A percentile compares a stretch with the other conserved stretches of the same genome.
Evolutionary conservation across 2,329 filamentous ascomycete species (phyloP).

Genomic region (Colletotrichum australisinense): DNA sequence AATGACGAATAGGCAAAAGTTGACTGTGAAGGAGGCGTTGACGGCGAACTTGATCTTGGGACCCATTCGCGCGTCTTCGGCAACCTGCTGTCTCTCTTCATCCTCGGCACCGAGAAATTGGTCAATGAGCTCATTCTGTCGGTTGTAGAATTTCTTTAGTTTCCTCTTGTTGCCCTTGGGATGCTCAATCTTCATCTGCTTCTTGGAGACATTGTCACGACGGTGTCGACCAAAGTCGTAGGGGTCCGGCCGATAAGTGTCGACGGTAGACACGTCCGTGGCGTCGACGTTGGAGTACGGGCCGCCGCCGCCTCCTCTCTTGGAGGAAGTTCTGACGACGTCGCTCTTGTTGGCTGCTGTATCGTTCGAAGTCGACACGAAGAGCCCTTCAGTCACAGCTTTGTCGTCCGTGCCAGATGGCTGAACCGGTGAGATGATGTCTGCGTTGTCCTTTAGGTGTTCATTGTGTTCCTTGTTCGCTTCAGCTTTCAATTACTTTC

Average conservation of each 20-base stretch:
- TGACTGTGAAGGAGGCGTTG: slow-evolving; percentile 61
- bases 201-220: slow-evolving; percentile 52
- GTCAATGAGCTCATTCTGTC: slow-evolving; percentile 61
- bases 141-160: slow-evolving; percentile 59
- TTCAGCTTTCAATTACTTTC: slow-evolving; percentile 17
- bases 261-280: slow-evolving; percentile 17
- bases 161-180: slow-evolving; percentile 56
- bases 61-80: slow-evolving; percentile 62
- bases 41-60: slow-evolving; percentile 65
- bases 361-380: slow-evolving; percentile 2
- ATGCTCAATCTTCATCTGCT: slow-evolving; percentile 60
- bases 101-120: slow-evolving; percentile 66
- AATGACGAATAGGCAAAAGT: slow-evolving; percentile 67
- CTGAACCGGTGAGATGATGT: slow-evolving; percentile 20
- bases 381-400: slow-evolving; percentile 6
- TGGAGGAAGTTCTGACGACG: slow-evolving; percentile 7
- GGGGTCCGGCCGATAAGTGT: slow-evolving; percentile 46
- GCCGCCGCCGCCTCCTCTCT: neutral
- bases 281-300: slow-evolving; percentile 1
- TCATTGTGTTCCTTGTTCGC: slow-evolving; percentile 6
- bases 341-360: slow-evolving; percentile 5
- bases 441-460: slow-evolving; percentile 6
- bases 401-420: slow-evolving; percentile 23
- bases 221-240: slow-evolving; percentile 53
- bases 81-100: slow-evolving; percentile 62